Evolutionary conservation across 495 filamentous ascomycete genomes (phyloP).

Genomic region (Ascobolus immersus): DNA sequence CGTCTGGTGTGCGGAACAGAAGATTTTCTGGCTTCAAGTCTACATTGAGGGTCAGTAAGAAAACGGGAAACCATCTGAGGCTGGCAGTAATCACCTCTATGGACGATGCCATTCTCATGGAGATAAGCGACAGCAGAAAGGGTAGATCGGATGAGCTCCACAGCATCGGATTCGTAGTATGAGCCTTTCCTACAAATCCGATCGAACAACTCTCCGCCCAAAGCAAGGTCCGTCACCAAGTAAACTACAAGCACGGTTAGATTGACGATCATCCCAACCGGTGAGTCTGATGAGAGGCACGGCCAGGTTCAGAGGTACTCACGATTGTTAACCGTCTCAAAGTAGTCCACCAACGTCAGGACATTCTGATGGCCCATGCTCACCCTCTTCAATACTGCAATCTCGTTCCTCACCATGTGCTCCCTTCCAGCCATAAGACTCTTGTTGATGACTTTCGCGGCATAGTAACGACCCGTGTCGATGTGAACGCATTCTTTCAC

Average conservation of each 20-base stretch:
- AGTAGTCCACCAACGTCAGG: constrained; percentile 90
- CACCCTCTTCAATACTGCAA: constrained; percentile 82
- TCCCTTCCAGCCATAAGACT: constrained; percentile 88
- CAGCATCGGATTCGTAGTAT: constrained; percentile 93
- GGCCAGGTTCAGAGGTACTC: constrained; percentile 9
- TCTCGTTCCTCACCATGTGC: constrained; percentile 98
- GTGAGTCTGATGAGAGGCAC: background rate
- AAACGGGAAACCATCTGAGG: background rate
- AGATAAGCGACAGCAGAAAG: constrained; percentile 94
- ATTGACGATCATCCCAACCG: background rate
- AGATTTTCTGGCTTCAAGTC: constrained; percentile 54
- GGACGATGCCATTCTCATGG: constrained; percentile 94
- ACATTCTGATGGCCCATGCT: constrained; percentile 98
- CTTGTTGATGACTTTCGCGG: constrained; percentile 98
- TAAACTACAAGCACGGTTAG: constrained; percentile 64
- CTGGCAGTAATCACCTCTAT: constrained; percentile 45
- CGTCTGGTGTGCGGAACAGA: constrained; percentile 54
- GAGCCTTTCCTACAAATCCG: constrained; percentile 94
- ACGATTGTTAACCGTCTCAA: constrained; percentile 98
- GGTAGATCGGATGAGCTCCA: constrained; percentile 79
- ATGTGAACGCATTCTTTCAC: constrained; percentile 99
- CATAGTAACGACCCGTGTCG: constrained; percentile 92
- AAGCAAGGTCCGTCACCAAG: constrained; percentile 85
- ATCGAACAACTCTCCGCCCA: constrained; percentile 92
- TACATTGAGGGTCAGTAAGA: constrained; percentile 1